phyloP scores from a whole-genome alignment of 108 stramenopile species.

The Fistulifera solaris region DNA sequence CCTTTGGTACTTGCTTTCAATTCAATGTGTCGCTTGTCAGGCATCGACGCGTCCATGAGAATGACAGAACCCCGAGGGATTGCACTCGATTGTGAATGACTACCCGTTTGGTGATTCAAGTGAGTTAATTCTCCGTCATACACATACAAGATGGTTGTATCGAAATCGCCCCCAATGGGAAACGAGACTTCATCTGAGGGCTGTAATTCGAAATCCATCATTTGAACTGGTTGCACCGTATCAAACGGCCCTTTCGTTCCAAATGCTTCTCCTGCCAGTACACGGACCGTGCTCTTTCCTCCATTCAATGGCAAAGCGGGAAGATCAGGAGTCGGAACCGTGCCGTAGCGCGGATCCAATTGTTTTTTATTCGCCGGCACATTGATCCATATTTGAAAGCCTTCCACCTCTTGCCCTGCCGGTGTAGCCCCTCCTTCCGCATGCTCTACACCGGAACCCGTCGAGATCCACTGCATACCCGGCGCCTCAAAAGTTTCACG shows the following conservation, averaged over 20 bases:
- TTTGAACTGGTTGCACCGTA: conserved; percentile 31
- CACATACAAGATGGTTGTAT: conserved; percentile 39
- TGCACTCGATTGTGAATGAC: no score
- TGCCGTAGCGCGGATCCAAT: conserved; percentile 42
- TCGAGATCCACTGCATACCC: conserved; percentile 56
- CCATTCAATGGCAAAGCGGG: conserved; percentile 11
- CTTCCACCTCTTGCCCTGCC: conserved; percentile 13
- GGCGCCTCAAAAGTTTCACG: conserved; percentile 41
- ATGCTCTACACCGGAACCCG: conserved; percentile 43
- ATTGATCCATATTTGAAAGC: conserved; percentile 51
- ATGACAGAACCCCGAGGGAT: conserved; percentile 3
- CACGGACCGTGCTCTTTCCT: conserved; percentile 13
- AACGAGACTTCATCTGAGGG: conserved; percentile 7
- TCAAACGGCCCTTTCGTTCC: conserved; percentile 18
- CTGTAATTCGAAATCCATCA: conserved; percentile 33
- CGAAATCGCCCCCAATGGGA: conserved; percentile 23
- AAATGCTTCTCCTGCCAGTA: conserved; percentile 27
- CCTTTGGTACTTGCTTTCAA: conserved; percentile 1
- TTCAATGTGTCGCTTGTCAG: conserved; percentile 3
- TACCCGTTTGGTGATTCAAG: conserved; percentile 13
- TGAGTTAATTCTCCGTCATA: conserved; percentile 26
- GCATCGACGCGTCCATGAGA: conserved; percentile 17
- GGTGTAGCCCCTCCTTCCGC: conserved; percentile 43
- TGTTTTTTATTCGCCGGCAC: conserved; percentile 24
- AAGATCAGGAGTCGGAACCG: conserved; percentile 30